Evolutionary conservation across 345 rosid species (phyloP), one percentile per base, ranked within the genome.

Genomic region (Hibiscus tridactylites): DNA sequence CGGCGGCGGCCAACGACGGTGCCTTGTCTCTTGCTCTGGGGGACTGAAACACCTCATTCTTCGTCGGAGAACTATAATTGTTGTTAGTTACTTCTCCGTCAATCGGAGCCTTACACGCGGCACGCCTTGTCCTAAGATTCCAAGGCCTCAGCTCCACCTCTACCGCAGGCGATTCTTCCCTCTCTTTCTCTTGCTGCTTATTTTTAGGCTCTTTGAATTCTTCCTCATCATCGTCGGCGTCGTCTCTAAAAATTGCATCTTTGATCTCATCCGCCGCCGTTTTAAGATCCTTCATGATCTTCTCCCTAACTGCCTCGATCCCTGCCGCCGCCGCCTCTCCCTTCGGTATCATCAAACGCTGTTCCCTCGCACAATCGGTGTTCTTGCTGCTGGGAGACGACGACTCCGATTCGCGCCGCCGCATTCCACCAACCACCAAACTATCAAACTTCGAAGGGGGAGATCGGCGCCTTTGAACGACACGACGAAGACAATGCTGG

Each of bases 121-220:
- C 83, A 74, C 88, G 85, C 71, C 93, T 85, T 33, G 88, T 93
- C 66, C 97, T 80, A 73, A 93, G 84, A 79, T 91, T 93, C 97
- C 97, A 93, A 42, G 93, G 97, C 77, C 80, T 75, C 24, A 60
- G 79, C 72, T 75, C 81, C 71, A n/a, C 83, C 57, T 75, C 57
- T 2, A 21, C 74, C 31, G 70, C 76, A 71, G 80, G 68, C 50
- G 80, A 70, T 29, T 79, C 79, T 60, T 73, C 78, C 73, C 65
- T 70, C 49, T 80, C 73, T 44, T 65, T 79, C 53, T 0, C n/a
- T 47, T 31, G 52, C 21, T 39, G 29, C 13, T 79, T 77, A 56
- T 39, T 17, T 19, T 79, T 77, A 56, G 26, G 56, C 37, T 59
- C 66, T 71, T 44, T 42, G 28, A 71, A 59, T 59, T 39, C 80